Conservation (phyloP, 2,329 filamentous ascomycete genomes). For the Venturiaceae sp. region DNA sequence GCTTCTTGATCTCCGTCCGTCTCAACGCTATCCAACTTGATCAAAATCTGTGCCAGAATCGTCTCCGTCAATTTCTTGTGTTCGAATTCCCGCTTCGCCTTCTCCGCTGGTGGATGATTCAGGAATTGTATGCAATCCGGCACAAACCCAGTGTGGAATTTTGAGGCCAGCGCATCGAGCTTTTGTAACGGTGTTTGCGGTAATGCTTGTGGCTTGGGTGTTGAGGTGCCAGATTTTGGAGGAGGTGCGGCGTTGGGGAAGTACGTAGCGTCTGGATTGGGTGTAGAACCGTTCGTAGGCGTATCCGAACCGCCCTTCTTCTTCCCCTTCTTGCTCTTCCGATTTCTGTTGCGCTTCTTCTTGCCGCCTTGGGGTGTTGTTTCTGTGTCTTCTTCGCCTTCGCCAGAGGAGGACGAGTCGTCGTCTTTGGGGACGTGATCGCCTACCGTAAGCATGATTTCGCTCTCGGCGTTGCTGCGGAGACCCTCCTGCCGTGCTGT, state of each 20-base stretch:
- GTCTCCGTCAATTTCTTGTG: conserved; percentile 68
- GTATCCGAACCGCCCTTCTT: conserved; percentile 35
- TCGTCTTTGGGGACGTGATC: conserved; percentile 8
- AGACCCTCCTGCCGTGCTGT: conserved; percentile 51
- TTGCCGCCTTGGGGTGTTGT: conserved; percentile 14
- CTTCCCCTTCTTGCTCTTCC: conserved; percentile 25
- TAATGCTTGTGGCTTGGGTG: conserved; percentile 22
- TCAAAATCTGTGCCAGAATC: conserved; percentile 62
- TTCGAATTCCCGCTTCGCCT: conserved; percentile 61
- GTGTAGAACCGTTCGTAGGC: conserved; percentile 14
- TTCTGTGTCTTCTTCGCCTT: conserved; percentile 23
- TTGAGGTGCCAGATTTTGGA: conserved; percentile 23
- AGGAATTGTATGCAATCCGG: conserved; percentile 56
- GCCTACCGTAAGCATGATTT: conserved; percentile 47
- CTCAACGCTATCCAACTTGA: conserved; percentile 66
- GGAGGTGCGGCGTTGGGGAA: conserved; percentile 4
- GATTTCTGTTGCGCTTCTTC: conserved; percentile 19
- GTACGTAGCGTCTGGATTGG: conserved; percentile 8
- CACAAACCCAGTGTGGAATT: conserved; percentile 56
- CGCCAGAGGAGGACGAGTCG: conserved; percentile 18
- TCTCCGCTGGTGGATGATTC: conserved; percentile 51
- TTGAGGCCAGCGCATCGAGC: conserved; percentile 54
- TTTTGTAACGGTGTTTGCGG: conserved; percentile 45
- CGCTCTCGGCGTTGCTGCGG: conserved; percentile 47
- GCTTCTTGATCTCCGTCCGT: conserved; percentile 47